Base-by-base conservation (phyloP, 148 eudicot genomes). In the Persicaria maculosa region DNA sequence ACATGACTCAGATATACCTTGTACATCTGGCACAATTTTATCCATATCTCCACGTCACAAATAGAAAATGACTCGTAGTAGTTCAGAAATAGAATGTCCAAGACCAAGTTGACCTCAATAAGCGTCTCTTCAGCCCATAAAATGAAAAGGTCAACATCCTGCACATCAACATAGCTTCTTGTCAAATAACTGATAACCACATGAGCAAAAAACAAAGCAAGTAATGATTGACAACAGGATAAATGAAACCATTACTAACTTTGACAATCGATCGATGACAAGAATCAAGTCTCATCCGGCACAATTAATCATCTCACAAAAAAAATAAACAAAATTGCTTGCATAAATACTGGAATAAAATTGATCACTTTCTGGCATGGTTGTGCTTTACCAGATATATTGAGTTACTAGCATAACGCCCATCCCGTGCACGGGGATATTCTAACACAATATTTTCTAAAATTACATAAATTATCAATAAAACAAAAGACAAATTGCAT, bases 111-210 rank as follows among this genome's bases (percentile, higher is more conserved):
- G 71, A 80, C 92, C 86, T 95, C 99, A 77, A 86, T 82, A 64
- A 95, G 86, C 62, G 81, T 92, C 83, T 88, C 99, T 85, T 95
- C 99, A 81, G 96, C 97, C 99, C 99, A 95, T 72, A 92, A 81
- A 75, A 85, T 78, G 77, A 87, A 88, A 72, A 88, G 86, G 68
- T 95, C 96, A 71, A 83, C 84, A 83, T 89, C 96, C 98, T 95
- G 81, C 82, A 82, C 80, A 75, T 36, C 82, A 79, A 44, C 22
- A 14, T 40, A 40, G 6, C 43, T 65, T 20, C 10, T 65, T 43
- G 46, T 65, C 4, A 65, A 36, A 43, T 65, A 65, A 65, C 14
- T 4, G 17, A 65, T 40, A 17, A 65, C 17, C 3, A 40, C n/a
- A 5, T 40, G 19, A 65, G 40, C 46, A 12, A 9, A 40, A 36